Percentiles rank a stretch among this genome's conserved stretches.
Evolutionary conservation across 495 filamentous ascomycete genomes (phyloP).

Genomic region (Alectoria sarmentosa): DNA sequence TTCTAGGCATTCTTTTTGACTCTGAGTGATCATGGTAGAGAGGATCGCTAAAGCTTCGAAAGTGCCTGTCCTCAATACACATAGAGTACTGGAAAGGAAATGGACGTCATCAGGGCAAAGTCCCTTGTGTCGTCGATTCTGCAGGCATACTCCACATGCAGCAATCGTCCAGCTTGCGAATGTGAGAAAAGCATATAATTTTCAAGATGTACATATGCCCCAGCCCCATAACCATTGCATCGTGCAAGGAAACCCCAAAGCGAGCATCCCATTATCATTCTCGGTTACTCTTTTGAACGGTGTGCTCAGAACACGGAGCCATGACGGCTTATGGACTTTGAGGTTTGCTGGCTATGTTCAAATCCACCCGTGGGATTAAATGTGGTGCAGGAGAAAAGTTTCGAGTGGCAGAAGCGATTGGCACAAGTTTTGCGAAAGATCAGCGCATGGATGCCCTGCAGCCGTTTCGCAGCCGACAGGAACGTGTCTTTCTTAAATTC

Average conservation of each 20-base stretch:
- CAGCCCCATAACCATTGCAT: neutral
- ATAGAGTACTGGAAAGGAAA: neutral
- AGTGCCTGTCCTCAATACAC: constrained; percentile 43
- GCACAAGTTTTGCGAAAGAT: neutral
- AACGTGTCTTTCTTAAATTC: constrained; percentile 12
- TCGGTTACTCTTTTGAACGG: neutral
- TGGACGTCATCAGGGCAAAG: neutral
- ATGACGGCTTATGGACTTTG: neutral
- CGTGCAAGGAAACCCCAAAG: neutral
- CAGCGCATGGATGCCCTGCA: neutral
- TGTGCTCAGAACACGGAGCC: neutral
- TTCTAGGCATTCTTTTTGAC: constrained; percentile 68
- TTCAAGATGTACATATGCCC: neutral
- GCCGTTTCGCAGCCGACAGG: constrained; percentile 5
- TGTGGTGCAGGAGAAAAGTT: neutral
- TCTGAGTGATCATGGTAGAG: constrained; percentile 51
- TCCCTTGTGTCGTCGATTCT: neutral
- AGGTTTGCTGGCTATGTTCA: neutral
- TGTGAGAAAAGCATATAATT: neutral
- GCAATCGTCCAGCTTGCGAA: neutral
- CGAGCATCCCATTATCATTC: neutral
- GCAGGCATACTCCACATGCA: neutral
- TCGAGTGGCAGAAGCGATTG: neutral
- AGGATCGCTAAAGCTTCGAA: constrained; percentile 68
- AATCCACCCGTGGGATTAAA: too few species aligned